Evolutionary conservation across 2,329 filamentous ascomycete genomes (phyloP).

Genomic region (Exutisphaerella laricina): DNA sequence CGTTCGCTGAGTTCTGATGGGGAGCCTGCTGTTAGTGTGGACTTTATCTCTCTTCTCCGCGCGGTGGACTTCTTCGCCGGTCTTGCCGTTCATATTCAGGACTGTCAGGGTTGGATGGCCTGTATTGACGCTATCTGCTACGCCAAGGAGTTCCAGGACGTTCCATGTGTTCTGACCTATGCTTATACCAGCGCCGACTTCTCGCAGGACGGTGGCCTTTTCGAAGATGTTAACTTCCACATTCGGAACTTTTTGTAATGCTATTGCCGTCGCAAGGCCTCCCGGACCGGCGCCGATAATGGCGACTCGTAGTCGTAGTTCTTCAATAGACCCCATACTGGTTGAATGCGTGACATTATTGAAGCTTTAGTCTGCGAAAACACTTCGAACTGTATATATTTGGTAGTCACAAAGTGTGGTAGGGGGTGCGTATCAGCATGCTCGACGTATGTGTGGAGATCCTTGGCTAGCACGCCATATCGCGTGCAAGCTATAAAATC

Average conservation of each 20-base stretch:
- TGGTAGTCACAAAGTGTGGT: too few relatives aligned
- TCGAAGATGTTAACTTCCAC: constrained; percentile 44
- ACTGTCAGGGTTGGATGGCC: constrained; percentile 19
- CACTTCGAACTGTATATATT: too few relatives aligned
- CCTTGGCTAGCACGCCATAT: not conserved
- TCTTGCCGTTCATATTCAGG: constrained; percentile 18
- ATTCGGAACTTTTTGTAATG: constrained; percentile 39
- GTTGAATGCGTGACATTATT: too few relatives aligned
- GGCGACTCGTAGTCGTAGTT: not conserved
- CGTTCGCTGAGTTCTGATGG: constrained; percentile 24
- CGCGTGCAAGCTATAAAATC: not conserved
- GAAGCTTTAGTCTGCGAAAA: too few relatives aligned
- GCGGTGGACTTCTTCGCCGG: constrained; percentile 14
- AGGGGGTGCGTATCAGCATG: too few relatives aligned
- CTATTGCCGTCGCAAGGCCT: constrained; percentile 37
- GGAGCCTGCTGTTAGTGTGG: constrained; percentile 3
- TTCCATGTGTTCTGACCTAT: constrained; percentile 46
- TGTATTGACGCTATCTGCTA: constrained; percentile 33
- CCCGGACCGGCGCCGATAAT: constrained; percentile 29
- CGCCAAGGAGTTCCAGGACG: constrained; percentile 44
- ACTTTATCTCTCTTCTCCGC: constrained; percentile 5
- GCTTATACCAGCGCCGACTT: constrained; percentile 46
- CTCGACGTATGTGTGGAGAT: too few relatives aligned
- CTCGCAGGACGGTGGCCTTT: constrained; percentile 41
- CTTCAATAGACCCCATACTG: not conserved